phyloP scores from a whole-genome alignment of 495 filamentous ascomycete species.

The Lophiostoma macrostomum region DNA sequence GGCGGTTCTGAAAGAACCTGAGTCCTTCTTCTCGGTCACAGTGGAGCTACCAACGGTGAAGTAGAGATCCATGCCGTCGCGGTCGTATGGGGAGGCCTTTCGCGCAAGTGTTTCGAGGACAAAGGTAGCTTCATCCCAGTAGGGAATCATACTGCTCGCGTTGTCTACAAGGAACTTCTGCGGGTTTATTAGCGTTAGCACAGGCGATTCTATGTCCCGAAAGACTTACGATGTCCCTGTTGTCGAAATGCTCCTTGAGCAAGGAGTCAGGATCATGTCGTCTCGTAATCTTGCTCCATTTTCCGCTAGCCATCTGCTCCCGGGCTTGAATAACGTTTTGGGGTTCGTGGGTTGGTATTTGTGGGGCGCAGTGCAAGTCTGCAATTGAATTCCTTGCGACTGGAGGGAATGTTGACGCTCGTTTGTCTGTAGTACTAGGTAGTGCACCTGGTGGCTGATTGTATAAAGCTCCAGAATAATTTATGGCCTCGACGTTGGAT shows the following conservation, averaged over 20 bases:
- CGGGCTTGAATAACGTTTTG: slow-evolving; percentile 25
- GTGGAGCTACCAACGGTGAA: slow-evolving; percentile 23
- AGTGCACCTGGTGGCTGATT: too few relatives aligned
- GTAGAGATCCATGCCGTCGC: slow-evolving; percentile 36
- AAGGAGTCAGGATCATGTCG: slow-evolving; percentile 13
- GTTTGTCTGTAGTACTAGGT: too few relatives aligned
- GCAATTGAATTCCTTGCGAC: too few relatives aligned
- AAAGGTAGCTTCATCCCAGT: slow-evolving; percentile 34
- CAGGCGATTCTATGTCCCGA: not conserved
- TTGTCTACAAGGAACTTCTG: slow-evolving; percentile 38
- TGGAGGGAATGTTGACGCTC: not conserved
- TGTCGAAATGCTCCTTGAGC: slow-evolving; percentile 16
- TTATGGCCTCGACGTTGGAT: too few relatives aligned
- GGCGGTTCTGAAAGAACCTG: not conserved
- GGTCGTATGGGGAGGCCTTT: slow-evolving; percentile 34
- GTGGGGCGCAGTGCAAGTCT: too few relatives aligned
- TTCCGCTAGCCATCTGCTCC: slow-evolving; percentile 1
- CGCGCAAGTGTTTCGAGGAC: slow-evolving; percentile 33
- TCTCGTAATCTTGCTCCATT: slow-evolving; percentile 10
- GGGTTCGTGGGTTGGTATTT: not conserved
- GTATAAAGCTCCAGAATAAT: too few relatives aligned
- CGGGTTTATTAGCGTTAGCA: not conserved
- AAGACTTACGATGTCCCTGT: slow-evolving; percentile 31
- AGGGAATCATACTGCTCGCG: slow-evolving; percentile 16
- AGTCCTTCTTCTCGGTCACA: slow-evolving; percentile 2